Evolutionary conservation across 768 basidiomycete genomes (phyloP).

Genomic region (Mycena crocata): DNA sequence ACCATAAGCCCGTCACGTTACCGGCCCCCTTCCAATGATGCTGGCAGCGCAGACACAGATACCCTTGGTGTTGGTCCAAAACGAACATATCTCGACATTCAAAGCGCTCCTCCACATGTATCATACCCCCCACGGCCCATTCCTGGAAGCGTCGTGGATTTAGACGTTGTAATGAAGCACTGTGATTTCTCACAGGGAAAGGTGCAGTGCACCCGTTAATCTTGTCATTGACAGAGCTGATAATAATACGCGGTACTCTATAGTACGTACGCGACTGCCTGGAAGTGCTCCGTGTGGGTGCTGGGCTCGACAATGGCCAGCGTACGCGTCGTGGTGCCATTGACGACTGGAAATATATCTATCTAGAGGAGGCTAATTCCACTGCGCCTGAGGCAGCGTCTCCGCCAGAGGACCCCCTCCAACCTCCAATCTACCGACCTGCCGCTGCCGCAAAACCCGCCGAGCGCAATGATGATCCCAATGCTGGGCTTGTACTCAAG

Average conservation of each 20-base stretch:
- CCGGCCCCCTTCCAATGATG: conserved; percentile 52
- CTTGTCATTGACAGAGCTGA: not conserved
- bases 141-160: conserved; percentile 84
- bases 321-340: conserved; percentile 78
- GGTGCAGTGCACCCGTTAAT: conserved; percentile 50
- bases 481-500: conserved; percentile 69
- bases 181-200: conserved; percentile 85
- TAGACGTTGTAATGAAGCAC: conserved; percentile 88
- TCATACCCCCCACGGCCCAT: conserved; percentile 89
- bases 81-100: conserved; percentile 79
- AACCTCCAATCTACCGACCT: conserved; percentile 36
- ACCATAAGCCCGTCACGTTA: conserved; percentile 62
- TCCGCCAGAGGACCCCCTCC: conserved; percentile 12
- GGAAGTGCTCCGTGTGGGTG: conserved; percentile 88
- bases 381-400: conserved; percentile 39
- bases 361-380: conserved; percentile 61
- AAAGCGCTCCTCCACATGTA: conserved; percentile 66
- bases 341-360: conserved; percentile 87
- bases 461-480: conserved; percentile 54
- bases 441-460: conserved; percentile 39
- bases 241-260: conserved; percentile 24
- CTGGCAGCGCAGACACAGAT: conserved; percentile 55
- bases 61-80: conserved; percentile 79
- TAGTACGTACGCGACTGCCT: conserved; percentile 97
- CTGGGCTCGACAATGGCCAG: conserved; percentile 82